Percentiles rank a stretch among this genome's conserved stretches.
Evolutionary conservation across 768 basidiomycete genomes (phyloP).

Genomic region (Boletus insuetus): DNA sequence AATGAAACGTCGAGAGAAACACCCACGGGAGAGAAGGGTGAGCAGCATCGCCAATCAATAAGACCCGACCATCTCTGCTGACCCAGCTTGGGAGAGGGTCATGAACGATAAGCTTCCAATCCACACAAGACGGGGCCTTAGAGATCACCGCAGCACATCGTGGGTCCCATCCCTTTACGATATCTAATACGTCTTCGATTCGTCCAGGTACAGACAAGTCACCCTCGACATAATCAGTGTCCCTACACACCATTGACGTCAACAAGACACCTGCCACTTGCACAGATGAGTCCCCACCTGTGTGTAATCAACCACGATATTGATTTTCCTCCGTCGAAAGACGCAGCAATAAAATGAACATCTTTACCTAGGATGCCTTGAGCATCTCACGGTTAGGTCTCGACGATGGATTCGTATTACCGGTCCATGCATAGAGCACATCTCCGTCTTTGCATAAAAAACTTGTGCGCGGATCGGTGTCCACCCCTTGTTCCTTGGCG

Average conservation of each 20-base stretch:
- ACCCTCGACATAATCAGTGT: slow-evolving; percentile 20
- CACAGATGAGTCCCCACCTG: slow-evolving; percentile 9
- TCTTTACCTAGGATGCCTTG: slow-evolving; percentile 8
- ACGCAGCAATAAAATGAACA: slow-evolving; percentile 22
- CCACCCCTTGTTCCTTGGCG: slow-evolving; percentile 20
- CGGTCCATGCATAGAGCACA: slow-evolving; percentile 25
- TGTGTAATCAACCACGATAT: slow-evolving; percentile 24
- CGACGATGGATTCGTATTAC: background rate
- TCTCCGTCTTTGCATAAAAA: slow-evolving; percentile 21
- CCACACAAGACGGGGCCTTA: slow-evolving; percentile 29
- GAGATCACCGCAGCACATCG: slow-evolving; percentile 22
- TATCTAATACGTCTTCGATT: slow-evolving; percentile 21
- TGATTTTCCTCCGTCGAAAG: slow-evolving; percentile 8
- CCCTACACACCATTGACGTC: slow-evolving; percentile 9
- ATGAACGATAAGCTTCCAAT: slow-evolving; percentile 42
- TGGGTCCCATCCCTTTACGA: slow-evolving; percentile 26
- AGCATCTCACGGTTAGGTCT: background rate
- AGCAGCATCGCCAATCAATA: slow-evolving; percentile 29
- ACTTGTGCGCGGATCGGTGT: slow-evolving; percentile 20
- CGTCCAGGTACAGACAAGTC: slow-evolving; percentile 21
- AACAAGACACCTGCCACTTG: background rate
- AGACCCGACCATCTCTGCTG: slow-evolving; percentile 18
- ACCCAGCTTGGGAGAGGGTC: slow-evolving; percentile 39
- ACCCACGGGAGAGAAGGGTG: slow-evolving; percentile 32
- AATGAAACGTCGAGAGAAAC: background rate